Evolutionary conservation across 2,329 filamentous ascomycete genomes (phyloP).

Genomic region (Pseudocercospora eumusae): DNA sequence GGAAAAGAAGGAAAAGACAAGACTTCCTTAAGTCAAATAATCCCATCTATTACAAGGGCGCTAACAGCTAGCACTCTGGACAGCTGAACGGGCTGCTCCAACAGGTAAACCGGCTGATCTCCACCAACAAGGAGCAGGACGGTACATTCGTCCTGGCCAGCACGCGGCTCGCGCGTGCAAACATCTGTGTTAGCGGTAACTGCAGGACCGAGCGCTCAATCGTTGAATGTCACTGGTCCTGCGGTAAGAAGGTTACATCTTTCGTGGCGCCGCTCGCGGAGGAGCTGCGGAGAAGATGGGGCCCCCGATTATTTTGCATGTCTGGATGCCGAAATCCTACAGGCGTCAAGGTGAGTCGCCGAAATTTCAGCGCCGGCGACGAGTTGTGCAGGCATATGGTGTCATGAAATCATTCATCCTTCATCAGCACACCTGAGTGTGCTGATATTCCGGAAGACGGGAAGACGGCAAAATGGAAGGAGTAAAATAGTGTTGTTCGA

Average conservation of each 20-base stretch:
- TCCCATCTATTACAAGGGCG: neutral
- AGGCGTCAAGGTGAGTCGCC: slow-evolving; percentile 1
- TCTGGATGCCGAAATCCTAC: neutral
- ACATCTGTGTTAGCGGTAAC: slow-evolving; percentile 4
- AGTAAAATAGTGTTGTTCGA: neutral
- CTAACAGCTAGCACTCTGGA: slow-evolving; percentile 10
- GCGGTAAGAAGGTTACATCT: neutral
- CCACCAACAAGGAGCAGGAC: slow-evolving; percentile 3
- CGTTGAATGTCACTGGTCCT: neutral
- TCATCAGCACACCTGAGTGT: neutral
- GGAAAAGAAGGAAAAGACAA: slow-evolving; percentile 14
- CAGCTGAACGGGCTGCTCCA: slow-evolving; percentile 13
- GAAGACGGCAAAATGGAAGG: slow-evolving; percentile 1
- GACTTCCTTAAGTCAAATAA: slow-evolving; percentile 10
- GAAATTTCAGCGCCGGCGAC: neutral
- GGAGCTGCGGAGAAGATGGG: slow-evolving; percentile 10
- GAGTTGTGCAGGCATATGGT: neutral
- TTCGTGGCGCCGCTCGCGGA: neutral
- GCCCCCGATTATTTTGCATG: neutral
- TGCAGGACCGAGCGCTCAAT: neutral
- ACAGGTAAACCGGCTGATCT: slow-evolving; percentile 14
- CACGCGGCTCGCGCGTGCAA: slow-evolving; percentile 12
- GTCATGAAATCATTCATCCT: neutral
- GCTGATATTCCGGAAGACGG: neutral
- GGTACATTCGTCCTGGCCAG: neutral